Conservation (phyloP, 2,329 filamentous ascomycete species). For the Hortaea werneckii region DNA sequence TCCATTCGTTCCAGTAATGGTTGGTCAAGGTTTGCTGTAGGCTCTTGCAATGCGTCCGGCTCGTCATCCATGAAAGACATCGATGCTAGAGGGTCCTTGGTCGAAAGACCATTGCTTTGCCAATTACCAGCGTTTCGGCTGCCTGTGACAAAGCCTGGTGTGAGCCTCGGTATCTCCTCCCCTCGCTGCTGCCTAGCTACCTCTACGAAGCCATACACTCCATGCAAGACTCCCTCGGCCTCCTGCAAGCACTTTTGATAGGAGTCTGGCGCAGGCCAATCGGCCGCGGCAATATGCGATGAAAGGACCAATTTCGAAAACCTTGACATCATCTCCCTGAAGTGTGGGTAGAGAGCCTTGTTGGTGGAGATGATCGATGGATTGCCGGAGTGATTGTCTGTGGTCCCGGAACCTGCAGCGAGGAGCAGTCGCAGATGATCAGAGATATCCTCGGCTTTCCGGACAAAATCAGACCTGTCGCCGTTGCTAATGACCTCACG, state of each 20-base stretch:
- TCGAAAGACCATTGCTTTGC: slow-evolving; percentile 57
- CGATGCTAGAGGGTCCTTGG: slow-evolving; percentile 53
- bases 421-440: slow-evolving; percentile 87
- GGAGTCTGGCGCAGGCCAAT: slow-evolving; percentile 90
- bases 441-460: slow-evolving; percentile 92
- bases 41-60: slow-evolving; percentile 61
- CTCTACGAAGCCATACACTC: slow-evolving; percentile 93
- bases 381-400: slow-evolving; percentile 96
- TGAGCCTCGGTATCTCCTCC: slow-evolving; percentile 83
- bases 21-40: slow-evolving; percentile 62
- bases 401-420: slow-evolving; percentile 92
- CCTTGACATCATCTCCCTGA: slow-evolving; percentile 98
- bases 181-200: slow-evolving; percentile 87
- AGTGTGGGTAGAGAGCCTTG: slow-evolving; percentile 92
- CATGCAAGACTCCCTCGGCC: slow-evolving; percentile 89
- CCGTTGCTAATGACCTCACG: slow-evolving; percentile 77
- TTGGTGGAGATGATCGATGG: slow-evolving; percentile 99
- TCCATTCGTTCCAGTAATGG: slow-evolving; percentile 74
- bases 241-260: slow-evolving; percentile 92
- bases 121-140: slow-evolving; percentile 78
- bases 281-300: slow-evolving; percentile 91
- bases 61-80: slow-evolving; percentile 77
- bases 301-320: slow-evolving; percentile 99
- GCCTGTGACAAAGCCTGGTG: slow-evolving; percentile 85
- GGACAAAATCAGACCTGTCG: slow-evolving; percentile 81